phyloP scores from a whole-genome alignment of 176 grass and related monocot species.

The Metroxylon sagu region DNA sequence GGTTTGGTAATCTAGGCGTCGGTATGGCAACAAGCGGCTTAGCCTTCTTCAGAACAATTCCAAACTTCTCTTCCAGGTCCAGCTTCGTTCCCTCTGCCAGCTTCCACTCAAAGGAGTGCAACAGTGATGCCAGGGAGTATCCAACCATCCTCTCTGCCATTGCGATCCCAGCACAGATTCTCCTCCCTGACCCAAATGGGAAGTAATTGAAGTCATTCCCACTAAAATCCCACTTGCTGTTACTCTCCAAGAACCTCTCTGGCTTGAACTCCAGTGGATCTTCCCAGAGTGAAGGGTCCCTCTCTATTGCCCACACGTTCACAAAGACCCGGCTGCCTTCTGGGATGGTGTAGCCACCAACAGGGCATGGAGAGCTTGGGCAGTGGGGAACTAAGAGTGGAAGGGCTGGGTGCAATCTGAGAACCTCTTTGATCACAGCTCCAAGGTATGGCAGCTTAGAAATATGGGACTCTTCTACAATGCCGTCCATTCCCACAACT shows the following conservation, averaged over 20 bases:
- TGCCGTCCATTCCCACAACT: constrained; percentile 38
- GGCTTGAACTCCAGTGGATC: constrained; percentile 53
- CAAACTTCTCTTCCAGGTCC: constrained; percentile 55
- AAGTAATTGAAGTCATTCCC: constrained; percentile 50
- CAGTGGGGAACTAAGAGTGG: constrained; percentile 67
- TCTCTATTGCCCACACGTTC: constrained; percentile 63
- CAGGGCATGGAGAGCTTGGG: constrained; percentile 27
- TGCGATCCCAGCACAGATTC: constrained; percentile 63
- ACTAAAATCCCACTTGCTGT: constrained; percentile 35
- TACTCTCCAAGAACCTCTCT: constrained; percentile 38
- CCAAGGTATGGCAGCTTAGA: constrained; percentile 45
- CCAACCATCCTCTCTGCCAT: constrained; percentile 57
- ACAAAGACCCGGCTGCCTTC: constrained; percentile 40
- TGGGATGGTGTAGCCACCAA: constrained; percentile 42
- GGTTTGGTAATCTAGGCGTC: constrained; percentile 38
- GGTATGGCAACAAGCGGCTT: constrained; percentile 50
- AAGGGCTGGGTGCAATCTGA: constrained; percentile 62
- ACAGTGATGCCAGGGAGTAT: constrained; percentile 46
- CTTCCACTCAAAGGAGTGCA: constrained; percentile 72
- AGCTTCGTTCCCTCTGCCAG: constrained; percentile 24
- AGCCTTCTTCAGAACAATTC: constrained; percentile 76
- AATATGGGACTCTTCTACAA: constrained; percentile 49
- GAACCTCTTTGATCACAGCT: constrained; percentile 54
- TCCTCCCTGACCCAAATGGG: constrained; percentile 65
- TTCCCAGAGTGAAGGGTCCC: constrained; percentile 41